A percentile compares a stretch with the other conserved stretches of the same genome.
These are phyloP conservation scores for Flaveria robusta DNA, from an alignment of 129 eudicot species.

Conservation along the genomic window DNA sequence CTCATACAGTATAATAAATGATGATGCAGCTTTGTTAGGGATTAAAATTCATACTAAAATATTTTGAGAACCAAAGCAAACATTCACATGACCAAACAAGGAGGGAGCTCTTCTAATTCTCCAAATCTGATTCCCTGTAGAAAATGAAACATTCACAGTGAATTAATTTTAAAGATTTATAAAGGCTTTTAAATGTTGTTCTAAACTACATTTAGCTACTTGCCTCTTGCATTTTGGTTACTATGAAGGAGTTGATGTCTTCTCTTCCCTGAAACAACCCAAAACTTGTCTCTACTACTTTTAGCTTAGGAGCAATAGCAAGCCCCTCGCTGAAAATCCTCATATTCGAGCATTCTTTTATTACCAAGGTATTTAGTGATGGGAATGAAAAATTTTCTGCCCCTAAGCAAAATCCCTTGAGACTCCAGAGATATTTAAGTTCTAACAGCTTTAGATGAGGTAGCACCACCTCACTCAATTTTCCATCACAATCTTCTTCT, in stretches of 20 bases:
- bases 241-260: slow-evolving; percentile 11
- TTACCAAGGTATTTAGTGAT: not conserved
- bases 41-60: no score
- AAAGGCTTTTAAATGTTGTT: no score
- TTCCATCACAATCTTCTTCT: not conserved
- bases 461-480: not conserved
- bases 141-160: no score
- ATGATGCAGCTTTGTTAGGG: no score
- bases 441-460: not conserved
- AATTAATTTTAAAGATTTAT: no score
- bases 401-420: slow-evolving; percentile 18
- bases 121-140: no score
- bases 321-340: slow-evolving; percentile 4
- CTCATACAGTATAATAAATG: no score
- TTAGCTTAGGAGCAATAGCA: not conserved
- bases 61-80: no score
- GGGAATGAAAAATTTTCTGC: not conserved
- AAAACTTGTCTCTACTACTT: not conserved
- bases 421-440: not conserved
- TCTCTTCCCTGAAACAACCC: not conserved
- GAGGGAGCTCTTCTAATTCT: no score
- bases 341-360: not conserved
- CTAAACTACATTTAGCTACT: not conserved
- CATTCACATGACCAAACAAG: no score
- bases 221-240: not conserved